phyloP scores from a whole-genome alignment of 495 filamentous ascomycete species.

The Podospora conica region DNA sequence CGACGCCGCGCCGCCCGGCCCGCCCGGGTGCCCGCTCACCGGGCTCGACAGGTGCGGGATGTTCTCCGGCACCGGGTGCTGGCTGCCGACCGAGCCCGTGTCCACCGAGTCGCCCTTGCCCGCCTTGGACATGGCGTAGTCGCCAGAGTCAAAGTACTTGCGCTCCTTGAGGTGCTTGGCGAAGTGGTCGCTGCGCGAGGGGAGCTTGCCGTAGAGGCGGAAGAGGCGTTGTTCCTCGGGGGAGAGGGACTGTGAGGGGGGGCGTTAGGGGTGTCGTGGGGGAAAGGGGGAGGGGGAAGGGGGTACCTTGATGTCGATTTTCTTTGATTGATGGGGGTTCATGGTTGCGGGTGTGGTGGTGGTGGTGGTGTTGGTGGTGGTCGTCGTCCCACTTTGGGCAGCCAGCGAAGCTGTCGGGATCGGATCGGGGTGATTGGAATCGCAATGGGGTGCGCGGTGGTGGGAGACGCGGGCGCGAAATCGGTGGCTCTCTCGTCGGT shows the following conservation, averaged over 20 bases:
- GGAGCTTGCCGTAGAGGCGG: conserved; percentile 93
- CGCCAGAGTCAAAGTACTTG: conserved; percentile 98
- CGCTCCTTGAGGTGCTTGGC: conserved; percentile 98
- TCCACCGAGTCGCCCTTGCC: conserved; percentile 94
- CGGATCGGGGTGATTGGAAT: neutral
- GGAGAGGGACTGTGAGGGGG: conserved; percentile 58
- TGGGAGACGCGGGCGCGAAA: neutral
- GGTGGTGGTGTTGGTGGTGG: neutral
- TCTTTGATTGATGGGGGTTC: conserved; percentile 96
- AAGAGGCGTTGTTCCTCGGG: conserved; percentile 93
- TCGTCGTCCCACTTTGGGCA: neutral
- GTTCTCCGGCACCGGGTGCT: conserved; percentile 92
- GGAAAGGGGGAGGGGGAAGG: neutral
- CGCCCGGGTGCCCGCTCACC: conserved; percentile 39
- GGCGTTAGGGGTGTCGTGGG: neutral
- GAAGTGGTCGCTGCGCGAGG: conserved; percentile 89
- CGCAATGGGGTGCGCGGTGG: neutral
- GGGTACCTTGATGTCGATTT: conserved; percentile 81
- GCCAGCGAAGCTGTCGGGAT: neutral
- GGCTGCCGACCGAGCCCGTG: conserved; percentile 85
- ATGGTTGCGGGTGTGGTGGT: conserved; percentile 44
- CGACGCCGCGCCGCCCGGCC: conserved; percentile 22
- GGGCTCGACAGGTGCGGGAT: conserved; percentile 88
- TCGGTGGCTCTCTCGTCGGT: neutral
- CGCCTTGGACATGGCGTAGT: conserved; percentile 97